Percentiles rank a stretch among this genome's conserved stretches.
Conservation (phyloP, 768 basidiomycete genomes). For the Lentinula lateritia region DNA sequence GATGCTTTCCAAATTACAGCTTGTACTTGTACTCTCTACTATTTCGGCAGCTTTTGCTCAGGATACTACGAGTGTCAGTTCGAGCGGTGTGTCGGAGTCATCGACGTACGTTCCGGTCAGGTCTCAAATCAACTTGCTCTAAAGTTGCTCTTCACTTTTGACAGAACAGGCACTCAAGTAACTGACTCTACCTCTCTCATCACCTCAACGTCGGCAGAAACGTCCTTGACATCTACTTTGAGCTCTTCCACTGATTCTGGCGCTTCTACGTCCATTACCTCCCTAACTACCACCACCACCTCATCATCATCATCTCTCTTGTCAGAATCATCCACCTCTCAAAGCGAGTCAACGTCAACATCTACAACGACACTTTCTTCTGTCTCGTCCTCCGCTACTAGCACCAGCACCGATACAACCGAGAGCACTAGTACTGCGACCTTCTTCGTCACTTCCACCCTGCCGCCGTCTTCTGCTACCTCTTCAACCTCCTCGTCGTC, state of each 20-base stretch:
- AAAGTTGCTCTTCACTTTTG: neutral
- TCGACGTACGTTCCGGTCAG: neutral
- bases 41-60: neutral
- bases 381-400: neutral
- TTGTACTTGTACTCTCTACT: neutral
- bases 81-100: neutral
- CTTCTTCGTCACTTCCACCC: neutral
- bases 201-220: neutral
- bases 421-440: neutral
- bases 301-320: neutral
- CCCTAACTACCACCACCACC: neutral
- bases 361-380: neutral
- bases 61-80: neutral
- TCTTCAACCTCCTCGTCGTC: neutral
- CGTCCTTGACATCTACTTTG: neutral
- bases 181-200: neutral
- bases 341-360: neutral
- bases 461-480: neutral
- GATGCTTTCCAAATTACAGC: neutral
- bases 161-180: neutral
- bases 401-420: neutral
- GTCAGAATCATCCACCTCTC: neutral
- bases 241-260: neutral
- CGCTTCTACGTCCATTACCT: neutral
- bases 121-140: neutral